Percentiles rank a stretch among this genome's conserved stretches.
Evolutionary conservation across 2,329 filamentous ascomycete genomes (phyloP).

Genomic region (Aspergillus ibericus): DNA sequence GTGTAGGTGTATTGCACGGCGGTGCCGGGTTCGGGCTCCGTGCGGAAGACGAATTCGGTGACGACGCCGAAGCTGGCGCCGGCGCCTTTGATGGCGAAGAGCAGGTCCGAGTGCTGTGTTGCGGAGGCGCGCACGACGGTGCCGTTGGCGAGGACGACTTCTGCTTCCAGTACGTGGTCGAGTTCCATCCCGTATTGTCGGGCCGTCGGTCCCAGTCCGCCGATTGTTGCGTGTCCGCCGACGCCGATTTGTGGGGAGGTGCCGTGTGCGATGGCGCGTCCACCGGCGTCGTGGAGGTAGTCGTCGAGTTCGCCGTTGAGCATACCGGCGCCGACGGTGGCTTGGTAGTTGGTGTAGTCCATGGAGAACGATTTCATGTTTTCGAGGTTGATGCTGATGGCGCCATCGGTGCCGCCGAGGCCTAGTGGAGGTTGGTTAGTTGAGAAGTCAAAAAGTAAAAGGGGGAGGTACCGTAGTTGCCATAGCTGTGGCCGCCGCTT

Average conservation of each 20-base stretch:
- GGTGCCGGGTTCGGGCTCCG: constrained; percentile 37
- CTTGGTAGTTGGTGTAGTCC: constrained; percentile 29
- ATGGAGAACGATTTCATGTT: constrained; percentile 34
- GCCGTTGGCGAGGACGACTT: constrained; percentile 49
- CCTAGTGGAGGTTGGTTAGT: constrained; percentile 13
- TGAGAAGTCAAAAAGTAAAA: background rate
- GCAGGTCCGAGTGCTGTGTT: constrained; percentile 32
- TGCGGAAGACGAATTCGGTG: constrained; percentile 40
- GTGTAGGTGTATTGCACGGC: constrained; percentile 61
- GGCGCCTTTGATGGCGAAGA: constrained; percentile 40
- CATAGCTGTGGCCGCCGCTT: constrained; percentile 57
- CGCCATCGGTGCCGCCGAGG: constrained; percentile 33
- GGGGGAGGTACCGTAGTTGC: constrained; percentile 44
- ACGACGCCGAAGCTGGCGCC: constrained; percentile 41
- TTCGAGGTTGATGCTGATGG: constrained; percentile 31
- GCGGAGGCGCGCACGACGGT: constrained; percentile 33
- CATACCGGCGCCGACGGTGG: constrained; percentile 37
- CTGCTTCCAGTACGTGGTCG: constrained; percentile 50
- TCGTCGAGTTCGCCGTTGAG: constrained; percentile 33
- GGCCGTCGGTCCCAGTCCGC: constrained; percentile 40
- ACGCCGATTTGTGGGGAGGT: constrained; percentile 40
- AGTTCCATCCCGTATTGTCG: constrained; percentile 53
- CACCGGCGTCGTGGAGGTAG: constrained; percentile 30
- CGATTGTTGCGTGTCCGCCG: constrained; percentile 44
- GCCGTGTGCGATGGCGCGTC: constrained; percentile 41